Evolutionary conservation across 2,329 filamentous ascomycete species (phyloP), one percentile per base, ranked within the genome.

Genomic region (Fusarium acutatum): DNA sequence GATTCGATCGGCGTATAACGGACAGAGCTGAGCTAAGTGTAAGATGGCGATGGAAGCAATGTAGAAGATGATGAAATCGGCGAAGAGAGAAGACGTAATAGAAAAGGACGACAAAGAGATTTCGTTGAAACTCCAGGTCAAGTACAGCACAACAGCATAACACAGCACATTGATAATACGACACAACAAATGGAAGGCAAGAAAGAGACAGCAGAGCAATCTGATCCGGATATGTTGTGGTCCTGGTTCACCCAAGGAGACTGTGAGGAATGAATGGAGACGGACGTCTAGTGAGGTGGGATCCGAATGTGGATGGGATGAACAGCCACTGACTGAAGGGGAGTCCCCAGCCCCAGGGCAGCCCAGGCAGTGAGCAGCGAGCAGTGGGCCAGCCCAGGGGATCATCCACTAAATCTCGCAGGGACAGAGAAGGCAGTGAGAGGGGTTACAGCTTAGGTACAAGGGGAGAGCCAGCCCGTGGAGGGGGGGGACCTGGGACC

Each of bases 291-390:
- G 66, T 66, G 40, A 53, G 46, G 62, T 72, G 69, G 68, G 63
- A 69, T 70, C 72, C 69, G 57, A 73, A 77, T 74, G 69, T 65
- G 74, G 75, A 77, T 72, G 69, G 65, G 75, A 76, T 64, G 75
- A 77, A 76, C 72, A 64, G 67, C 72, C 53, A 70, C 54, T 65
- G 60, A 57, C 40, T 65, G 60, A 57, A 66, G 61, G 60, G 61
- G 67, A 69, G 60, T 54, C 60, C 26, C 38, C 62, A 64, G 46
- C 61, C 62, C 41, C 32, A 58, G 56, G 54, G 41, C 40, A 46
- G 30, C 40, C 24, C 13, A 18, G 17, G 22, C 15, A 56, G 52
- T 41, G 52, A 28, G 22, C 17, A 53, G 50, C 38, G 50, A 35
- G 22, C 24, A 58, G 54, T 58, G 54, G 40, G n/a, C 20, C 40